Evolutionary conservation across 2,329 filamentous ascomycete species (phyloP).

Genomic region (Botrytis paeoniae): DNA sequence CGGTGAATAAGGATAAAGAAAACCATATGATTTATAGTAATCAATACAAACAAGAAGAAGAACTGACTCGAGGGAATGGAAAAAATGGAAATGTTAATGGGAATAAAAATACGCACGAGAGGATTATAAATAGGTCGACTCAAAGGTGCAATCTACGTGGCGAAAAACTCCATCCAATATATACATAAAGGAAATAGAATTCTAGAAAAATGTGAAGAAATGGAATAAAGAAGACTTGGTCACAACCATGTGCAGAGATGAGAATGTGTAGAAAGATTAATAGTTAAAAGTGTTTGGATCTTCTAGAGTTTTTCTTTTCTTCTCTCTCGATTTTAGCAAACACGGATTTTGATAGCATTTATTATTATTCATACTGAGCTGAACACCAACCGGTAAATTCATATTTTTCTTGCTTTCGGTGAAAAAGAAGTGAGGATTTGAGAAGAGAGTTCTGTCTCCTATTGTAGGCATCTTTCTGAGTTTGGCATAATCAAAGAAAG

Average conservation of each 20-base stretch:
- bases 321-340: not conserved
- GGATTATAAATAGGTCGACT: not conserved
- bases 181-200: not conserved
- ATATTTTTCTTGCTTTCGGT: not conserved
- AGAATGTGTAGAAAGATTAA: not conserved
- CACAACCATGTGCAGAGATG: not conserved
- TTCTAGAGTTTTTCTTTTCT: not conserved
- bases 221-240: constrained; percentile 4
- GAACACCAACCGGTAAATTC: not conserved
- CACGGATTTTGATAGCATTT: not conserved
- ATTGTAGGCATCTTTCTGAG: not conserved
- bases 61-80: not conserved
- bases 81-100: not conserved
- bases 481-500: not conserved
- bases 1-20: not conserved
- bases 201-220: not conserved
- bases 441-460: not conserved
- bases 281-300: not conserved
- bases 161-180: not conserved
- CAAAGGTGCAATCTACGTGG: not conserved
- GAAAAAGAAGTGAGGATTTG: not conserved
- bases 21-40: not conserved
- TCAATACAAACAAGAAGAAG: not conserved
- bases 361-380: constrained; percentile 9
- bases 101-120: not conserved